phyloP scores from a whole-genome alignment of 2,329 filamentous ascomycete genomes.

The Knufia fluminis region DNA sequence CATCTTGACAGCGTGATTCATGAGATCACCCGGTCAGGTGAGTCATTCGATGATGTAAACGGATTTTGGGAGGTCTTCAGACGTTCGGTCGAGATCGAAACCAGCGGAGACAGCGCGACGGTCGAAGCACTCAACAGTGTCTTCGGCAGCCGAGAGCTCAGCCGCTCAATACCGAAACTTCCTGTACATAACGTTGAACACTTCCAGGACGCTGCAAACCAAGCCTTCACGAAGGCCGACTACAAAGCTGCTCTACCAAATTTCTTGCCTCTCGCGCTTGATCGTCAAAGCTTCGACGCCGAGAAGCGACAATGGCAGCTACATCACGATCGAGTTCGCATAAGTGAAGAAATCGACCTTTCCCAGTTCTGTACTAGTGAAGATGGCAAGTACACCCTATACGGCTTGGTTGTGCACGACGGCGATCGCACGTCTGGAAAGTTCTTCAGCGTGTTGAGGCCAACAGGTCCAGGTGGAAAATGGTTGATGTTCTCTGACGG shows the following conservation, averaged over 20 bases:
- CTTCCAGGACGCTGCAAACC: conserved; percentile 29
- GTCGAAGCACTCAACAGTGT: conserved; percentile 34
- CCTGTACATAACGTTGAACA: conserved; percentile 31
- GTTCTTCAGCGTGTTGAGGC: conserved; percentile 53
- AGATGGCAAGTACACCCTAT: conserved; percentile 45
- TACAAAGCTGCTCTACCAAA: conserved; percentile 33
- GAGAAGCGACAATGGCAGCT: conserved; percentile 48
- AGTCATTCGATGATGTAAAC: conserved; percentile 44
- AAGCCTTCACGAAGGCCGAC: neutral
- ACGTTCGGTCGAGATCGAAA: conserved; percentile 43
- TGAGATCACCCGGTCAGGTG: conserved; percentile 32
- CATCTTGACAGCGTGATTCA: conserved; percentile 35
- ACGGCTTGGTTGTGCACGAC: conserved; percentile 52
- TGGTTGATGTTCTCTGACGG: conserved; percentile 54
- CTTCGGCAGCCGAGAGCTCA: conserved; percentile 34
- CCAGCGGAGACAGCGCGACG: conserved; percentile 36
- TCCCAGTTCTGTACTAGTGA: conserved; percentile 27
- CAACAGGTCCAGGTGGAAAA: conserved; percentile 44
- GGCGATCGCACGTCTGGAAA: conserved; percentile 49
- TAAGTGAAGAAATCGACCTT: conserved; percentile 48
- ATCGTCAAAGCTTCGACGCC: conserved; percentile 48
- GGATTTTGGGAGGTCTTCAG: conserved; percentile 48
- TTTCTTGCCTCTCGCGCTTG: conserved; percentile 47
- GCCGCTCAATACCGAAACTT: conserved; percentile 24
- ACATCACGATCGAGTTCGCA: conserved; percentile 45